Evolutionary conservation across 179 eudicot species (phyloP), one percentile per base, ranked within the genome.

Genomic region (Heliamphora pulchella): DNA sequence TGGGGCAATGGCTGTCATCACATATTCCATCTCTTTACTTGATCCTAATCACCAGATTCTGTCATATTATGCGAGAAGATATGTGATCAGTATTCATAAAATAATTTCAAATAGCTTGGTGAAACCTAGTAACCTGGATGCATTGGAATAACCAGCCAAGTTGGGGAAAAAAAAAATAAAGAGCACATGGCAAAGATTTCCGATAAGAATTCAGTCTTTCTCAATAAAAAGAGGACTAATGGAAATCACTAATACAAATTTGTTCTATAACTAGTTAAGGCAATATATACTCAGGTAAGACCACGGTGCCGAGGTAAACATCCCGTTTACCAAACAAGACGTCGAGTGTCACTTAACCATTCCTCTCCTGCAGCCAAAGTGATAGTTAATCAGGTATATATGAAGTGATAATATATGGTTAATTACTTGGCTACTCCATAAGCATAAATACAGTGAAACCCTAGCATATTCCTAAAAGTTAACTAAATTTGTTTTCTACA

Each of bases 1-100:
- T 20, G 96, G 98, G 64, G 98, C 96, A 80, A 85, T 67, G 22
- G 92, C 98, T 65, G 98, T 96, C 84, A 94, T 78, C 77, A 94
- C 96, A 81, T 96, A 94, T 79, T 94, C 98, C 99, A 96, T 94
- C 71, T 84, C 75, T 81, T 59, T 8, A 39, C 53, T 74, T 11
- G 74, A 58, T 69, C 58, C 55, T n/a, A 79, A 5, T 81, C 31
- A 47, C 74, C 66, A 68, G 48, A 74, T 31, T 74, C 84, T 81
- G 75, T 73, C 75, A 74, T 67, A 79, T 61, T 46, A 64, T 9
- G 62, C 13, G 67, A 81, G 62, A 81, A 71, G 46, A 41, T 8
- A 74, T 46, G 51, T 72, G 48, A 64, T 41, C 55, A 66, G 50
- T 51, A 54, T 51, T 51, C 9, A 51, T 54, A 31, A 51, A 20